A percentile compares a stretch with the other conserved stretches of the same genome.
Evolutionary conservation across 2,329 filamentous ascomycete genomes (phyloP).

Genomic region (Chaetomiaceae sp.): DNA sequence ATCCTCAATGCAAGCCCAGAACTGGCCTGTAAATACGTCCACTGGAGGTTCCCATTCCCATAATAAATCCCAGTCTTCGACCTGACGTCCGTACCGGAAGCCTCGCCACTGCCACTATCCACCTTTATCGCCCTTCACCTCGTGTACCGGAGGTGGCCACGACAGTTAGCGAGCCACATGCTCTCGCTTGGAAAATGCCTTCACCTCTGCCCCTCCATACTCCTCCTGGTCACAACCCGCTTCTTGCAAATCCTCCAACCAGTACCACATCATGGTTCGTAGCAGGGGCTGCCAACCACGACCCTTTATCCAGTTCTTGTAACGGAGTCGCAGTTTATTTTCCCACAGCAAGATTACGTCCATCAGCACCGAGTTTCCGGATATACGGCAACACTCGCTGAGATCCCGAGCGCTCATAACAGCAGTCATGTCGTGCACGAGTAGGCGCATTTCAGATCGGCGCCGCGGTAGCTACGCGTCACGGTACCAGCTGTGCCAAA

Average conservation of each 20-base stretch:
- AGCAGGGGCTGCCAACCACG: not conserved
- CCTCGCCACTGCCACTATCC: not conserved
- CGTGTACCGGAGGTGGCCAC: not conserved
- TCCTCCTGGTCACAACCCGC: not conserved
- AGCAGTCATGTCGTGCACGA: no score
- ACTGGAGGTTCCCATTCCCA: slow-evolving; percentile 5
- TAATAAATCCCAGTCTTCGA: slow-evolving; percentile 4
- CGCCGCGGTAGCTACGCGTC: no score
- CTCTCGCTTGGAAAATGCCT: not conserved
- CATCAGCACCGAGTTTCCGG: no score
- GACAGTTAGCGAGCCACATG: no score
- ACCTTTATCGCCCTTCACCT: not conserved
- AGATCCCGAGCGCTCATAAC: no score
- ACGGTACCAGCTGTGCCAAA: no score
- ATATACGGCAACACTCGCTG: no score
- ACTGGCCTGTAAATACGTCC: slow-evolving; percentile 2
- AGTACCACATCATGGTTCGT: not conserved
- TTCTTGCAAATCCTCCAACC: not conserved
- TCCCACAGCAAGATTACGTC: no score
- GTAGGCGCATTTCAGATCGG: no score
- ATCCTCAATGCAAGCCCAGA: slow-evolving; percentile 6
- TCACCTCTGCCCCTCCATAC: not conserved
- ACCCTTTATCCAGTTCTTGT: no score
- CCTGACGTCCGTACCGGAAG: slow-evolving; percentile 5
- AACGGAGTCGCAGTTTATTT: no score